phyloP scores from a whole-genome alignment of 1,284 basidiomycete species.

The Fistulina hepatica region DNA sequence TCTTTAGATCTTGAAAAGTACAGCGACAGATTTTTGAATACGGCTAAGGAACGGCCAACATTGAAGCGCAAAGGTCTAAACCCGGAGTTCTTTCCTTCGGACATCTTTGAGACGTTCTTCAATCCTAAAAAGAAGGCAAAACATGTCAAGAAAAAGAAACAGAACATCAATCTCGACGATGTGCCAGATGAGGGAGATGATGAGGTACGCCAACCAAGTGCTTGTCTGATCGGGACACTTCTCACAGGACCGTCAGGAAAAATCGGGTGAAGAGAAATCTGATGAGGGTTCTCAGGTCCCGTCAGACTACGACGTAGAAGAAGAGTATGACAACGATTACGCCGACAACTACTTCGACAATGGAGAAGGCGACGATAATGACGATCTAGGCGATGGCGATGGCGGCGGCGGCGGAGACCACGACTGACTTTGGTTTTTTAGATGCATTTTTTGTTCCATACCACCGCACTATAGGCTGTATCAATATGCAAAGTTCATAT shows the following conservation, averaged over 20 bases:
- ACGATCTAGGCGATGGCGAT: conserved; percentile 62
- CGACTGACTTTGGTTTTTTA: no score
- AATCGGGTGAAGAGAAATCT: conserved; percentile 54
- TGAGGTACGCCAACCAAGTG: conserved; percentile 28
- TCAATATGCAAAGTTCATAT: no score
- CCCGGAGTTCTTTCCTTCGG: conserved; percentile 65
- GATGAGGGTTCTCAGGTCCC: conserved; percentile 49
- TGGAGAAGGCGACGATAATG: conserved; percentile 66
- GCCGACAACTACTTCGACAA: conserved; percentile 82
- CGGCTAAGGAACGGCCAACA: conserved; percentile 43
- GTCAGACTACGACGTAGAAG: conserved; percentile 73
- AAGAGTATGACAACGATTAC: conserved; percentile 79
- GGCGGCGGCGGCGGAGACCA: conserved; percentile 47
- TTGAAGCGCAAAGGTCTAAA: conserved; percentile 61
- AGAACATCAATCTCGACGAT: conserved; percentile 54
- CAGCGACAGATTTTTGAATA: conserved; percentile 69
- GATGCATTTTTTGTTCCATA: no score
- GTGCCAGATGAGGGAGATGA: conserved; percentile 56
- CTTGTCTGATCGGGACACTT: background rate
- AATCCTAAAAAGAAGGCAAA: conserved; percentile 45
- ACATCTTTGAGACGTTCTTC: conserved; percentile 67
- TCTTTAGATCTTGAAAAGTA: conserved; percentile 59
- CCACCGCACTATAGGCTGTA: no score
- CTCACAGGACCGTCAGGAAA: conserved; percentile 33
- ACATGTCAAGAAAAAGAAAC: conserved; percentile 29